phyloP scores from a whole-genome alignment of 2,329 filamentous ascomycete genomes.

The Mycosphaerella sp. region DNA sequence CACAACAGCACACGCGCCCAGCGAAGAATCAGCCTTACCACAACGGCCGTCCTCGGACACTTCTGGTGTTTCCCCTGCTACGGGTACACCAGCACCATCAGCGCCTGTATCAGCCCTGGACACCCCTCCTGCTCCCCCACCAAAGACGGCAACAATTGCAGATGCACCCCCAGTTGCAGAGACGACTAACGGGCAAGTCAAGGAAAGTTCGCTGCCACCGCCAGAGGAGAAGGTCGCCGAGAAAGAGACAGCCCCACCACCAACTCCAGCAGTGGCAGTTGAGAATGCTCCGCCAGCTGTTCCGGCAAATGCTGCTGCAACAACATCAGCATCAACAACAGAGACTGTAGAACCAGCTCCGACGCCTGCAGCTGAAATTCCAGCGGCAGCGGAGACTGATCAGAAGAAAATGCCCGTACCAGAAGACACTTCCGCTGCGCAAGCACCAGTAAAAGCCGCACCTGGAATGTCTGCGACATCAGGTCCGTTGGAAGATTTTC shows the following conservation, averaged over 20 bases:
- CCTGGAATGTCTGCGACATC: conserved; percentile 24
- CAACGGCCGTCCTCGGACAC: background rate
- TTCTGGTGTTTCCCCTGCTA: conserved; percentile 8
- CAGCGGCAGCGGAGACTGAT: conserved; percentile 1
- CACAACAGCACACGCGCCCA: background rate
- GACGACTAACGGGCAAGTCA: background rate
- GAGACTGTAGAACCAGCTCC: conserved; percentile 4
- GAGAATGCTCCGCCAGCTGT: background rate
- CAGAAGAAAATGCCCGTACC: conserved; percentile 12
- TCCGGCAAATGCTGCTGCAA: background rate
- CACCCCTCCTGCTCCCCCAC: conserved; percentile 17
- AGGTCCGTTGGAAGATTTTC: conserved; percentile 23
- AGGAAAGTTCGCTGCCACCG: background rate
- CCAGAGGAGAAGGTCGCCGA: background rate
- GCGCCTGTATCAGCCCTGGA: conserved; percentile 17
- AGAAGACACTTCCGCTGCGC: conserved; percentile 7
- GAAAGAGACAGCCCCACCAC: conserved; percentile 1
- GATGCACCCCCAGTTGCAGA: background rate
- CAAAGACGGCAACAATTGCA: conserved; percentile 17
- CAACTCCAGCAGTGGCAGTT: background rate
- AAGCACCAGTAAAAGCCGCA: conserved; percentile 6
- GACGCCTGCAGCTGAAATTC: conserved; percentile 1
- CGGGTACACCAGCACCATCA: conserved; percentile 11
- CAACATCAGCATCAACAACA: background rate
- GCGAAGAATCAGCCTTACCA: background rate